phyloP scores from a whole-genome alignment of 2,329 filamentous ascomycete genomes.

The Fusarium pininemorale region DNA sequence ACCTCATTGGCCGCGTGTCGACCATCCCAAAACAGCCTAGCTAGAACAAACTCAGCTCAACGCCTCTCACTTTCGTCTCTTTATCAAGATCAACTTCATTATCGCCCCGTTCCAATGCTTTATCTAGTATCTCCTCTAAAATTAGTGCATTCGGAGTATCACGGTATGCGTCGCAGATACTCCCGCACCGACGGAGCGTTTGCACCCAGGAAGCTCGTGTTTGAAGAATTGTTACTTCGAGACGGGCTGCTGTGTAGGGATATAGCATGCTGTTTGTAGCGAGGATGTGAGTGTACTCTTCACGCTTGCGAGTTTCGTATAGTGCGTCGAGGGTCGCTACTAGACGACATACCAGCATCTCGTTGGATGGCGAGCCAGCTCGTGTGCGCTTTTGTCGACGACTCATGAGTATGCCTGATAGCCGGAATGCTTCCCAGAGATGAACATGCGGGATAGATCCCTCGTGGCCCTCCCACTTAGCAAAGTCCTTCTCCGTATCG shows the following conservation, averaged over 20 bases:
- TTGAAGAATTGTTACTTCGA: slow-evolving; percentile 37
- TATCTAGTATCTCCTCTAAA: slow-evolving; percentile 26
- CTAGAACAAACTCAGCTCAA: slow-evolving; percentile 32
- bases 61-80: slow-evolving; percentile 5
- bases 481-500: slow-evolving; percentile 28
- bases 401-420: slow-evolving; percentile 37
- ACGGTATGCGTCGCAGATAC: slow-evolving; percentile 23
- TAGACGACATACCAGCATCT: slow-evolving; percentile 38
- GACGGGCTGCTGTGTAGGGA: slow-evolving; percentile 38
- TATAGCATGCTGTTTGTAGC: slow-evolving; percentile 42
- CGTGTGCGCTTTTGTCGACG: slow-evolving; percentile 14
- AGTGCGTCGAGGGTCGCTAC: slow-evolving; percentile 40
- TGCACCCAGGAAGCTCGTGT: slow-evolving; percentile 27
- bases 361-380: background rate
- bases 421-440: slow-evolving; percentile 43
- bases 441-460: slow-evolving; percentile 42
- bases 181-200: background rate
- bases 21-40: background rate
- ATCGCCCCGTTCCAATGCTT: slow-evolving; percentile 17
- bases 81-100: slow-evolving; percentile 25
- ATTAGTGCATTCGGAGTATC: slow-evolving; percentile 11
- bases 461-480: slow-evolving; percentile 39
- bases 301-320: slow-evolving; percentile 12
- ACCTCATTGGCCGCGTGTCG: slow-evolving; percentile 7
- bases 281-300: slow-evolving; percentile 27